These are phyloP conservation scores for Blastobotrys robertii DNA, from an alignment of 805 yeast genomes.

Conservation along the genomic window DNA sequence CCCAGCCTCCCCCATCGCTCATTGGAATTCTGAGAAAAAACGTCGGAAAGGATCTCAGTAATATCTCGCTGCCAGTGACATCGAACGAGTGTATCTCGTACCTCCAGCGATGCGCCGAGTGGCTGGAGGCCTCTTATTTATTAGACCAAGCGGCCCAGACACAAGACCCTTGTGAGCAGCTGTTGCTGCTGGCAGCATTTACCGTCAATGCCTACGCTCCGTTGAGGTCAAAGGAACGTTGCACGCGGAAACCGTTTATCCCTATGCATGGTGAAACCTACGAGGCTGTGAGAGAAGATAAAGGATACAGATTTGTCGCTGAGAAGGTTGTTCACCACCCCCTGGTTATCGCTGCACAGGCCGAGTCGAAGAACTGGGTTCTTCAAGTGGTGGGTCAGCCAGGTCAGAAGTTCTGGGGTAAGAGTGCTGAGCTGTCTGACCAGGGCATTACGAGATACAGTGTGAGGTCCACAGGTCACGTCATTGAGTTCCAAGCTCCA, in stretches of 20 bases:
- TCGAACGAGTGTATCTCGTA: conserved; percentile 86
- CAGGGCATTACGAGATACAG: conserved; percentile 57
- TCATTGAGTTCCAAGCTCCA: conserved; percentile 74
- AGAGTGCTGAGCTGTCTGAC: conserved; percentile 73
- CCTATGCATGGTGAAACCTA: conserved; percentile 91
- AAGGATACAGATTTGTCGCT: conserved; percentile 60
- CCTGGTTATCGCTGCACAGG: conserved; percentile 69
- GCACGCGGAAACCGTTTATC: conserved; percentile 83
- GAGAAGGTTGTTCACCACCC: conserved; percentile 91
- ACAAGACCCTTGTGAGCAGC: conserved; percentile 44
- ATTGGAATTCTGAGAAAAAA: conserved; percentile 74
- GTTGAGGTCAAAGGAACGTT: conserved; percentile 63
- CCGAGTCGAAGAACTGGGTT: conserved; percentile 62
- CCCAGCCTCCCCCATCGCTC: conserved; percentile 70
- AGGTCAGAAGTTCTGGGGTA: conserved; percentile 90
- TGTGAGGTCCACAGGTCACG: conserved; percentile 53
- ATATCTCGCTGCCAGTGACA: conserved; percentile 88
- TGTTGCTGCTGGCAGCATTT: conserved; percentile 67
- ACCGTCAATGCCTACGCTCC: conserved; percentile 68
- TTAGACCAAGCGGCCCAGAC: conserved; percentile 53
- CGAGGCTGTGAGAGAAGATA: conserved; percentile 79
- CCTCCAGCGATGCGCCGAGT: conserved; percentile 70
- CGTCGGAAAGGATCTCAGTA: conserved; percentile 76
- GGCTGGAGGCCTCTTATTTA: conserved; percentile 64
- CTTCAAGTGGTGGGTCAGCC: conserved; percentile 32